These are phyloP conservation scores for Leccinellum luteum DNA, from an alignment of 768 basidiomycete genomes.

Conservation along the genomic window DNA sequence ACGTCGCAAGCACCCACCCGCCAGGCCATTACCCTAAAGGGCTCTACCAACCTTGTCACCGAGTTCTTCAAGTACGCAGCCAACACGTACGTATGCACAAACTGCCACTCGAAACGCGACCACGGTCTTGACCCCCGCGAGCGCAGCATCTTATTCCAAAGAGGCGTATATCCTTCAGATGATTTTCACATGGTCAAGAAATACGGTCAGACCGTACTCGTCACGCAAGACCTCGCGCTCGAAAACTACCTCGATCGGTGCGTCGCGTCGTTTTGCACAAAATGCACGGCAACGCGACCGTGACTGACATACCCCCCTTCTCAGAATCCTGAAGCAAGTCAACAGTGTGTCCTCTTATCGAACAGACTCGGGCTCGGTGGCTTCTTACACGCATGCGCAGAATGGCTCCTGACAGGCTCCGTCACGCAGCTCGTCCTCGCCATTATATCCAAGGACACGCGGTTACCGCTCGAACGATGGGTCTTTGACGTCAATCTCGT, in stretches of 20 bases:
- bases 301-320: neutral
- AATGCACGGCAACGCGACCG: neutral
- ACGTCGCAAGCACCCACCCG: conserved; percentile 49
- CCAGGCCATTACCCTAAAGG: conserved; percentile 91
- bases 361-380: neutral
- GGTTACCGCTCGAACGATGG: conserved; percentile 93
- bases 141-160: conserved; percentile 90
- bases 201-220: conserved; percentile 93
- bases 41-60: conserved; percentile 88
- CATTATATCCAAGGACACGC: conserved; percentile 93
- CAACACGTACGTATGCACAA: conserved; percentile 68
- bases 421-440: conserved; percentile 94
- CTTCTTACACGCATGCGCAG: conserved; percentile 37
- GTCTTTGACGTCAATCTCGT: conserved; percentile 94
- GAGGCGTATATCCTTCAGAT: conserved; percentile 95
- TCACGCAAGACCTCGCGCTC: conserved; percentile 89
- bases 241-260: conserved; percentile 91
- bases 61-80: conserved; percentile 99
- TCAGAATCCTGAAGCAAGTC: conserved; percentile 81
- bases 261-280: neutral
- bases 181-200: conserved; percentile 99
- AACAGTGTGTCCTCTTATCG: conserved; percentile 59
- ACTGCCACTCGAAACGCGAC: neutral
- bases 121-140: neutral
- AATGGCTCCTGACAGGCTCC: conserved; percentile 90